Conservation (phyloP, 371 early-diverging fungal genomes). For the Circinella umbellata region DNA sequence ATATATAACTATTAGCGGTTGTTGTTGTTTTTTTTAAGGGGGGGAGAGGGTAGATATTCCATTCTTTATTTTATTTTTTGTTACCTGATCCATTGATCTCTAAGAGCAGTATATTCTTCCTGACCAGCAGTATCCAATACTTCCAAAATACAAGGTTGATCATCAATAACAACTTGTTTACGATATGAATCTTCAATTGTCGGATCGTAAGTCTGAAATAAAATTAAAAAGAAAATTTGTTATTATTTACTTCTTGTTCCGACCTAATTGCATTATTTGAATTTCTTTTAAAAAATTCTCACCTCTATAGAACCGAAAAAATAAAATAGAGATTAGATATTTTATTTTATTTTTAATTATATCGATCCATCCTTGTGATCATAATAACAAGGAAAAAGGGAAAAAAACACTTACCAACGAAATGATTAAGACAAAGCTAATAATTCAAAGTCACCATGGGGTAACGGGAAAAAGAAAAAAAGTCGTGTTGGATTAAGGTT, state of each 20-base stretch:
- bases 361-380: too few relatives aligned
- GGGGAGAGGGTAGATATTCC: too few relatives aligned
- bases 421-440: conserved; percentile 71
- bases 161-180: conserved; percentile 89
- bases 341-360: too few relatives aligned
- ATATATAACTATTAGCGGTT: too few relatives aligned
- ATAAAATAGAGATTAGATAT: too few relatives aligned
- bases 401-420: conserved; percentile 54
- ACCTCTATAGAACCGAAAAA: too few relatives aligned
- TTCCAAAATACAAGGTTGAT: conserved; percentile 87
- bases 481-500: too few relatives aligned
- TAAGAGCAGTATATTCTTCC: conserved; percentile 84
- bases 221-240: background rate
- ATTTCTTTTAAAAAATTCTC: too few relatives aligned
- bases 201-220: conserved; percentile 87
- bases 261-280: background rate
- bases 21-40: too few relatives aligned
- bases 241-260: background rate
- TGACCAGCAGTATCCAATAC: conserved; percentile 94
- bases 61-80: background rate
- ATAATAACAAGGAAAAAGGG: too few relatives aligned
- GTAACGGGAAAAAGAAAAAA: too few relatives aligned
- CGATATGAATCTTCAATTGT: conserved; percentile 98
- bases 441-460: too few relatives aligned
- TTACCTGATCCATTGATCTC: conserved; percentile 93